A percentile compares a stretch with the other conserved stretches of the same genome.
These are phyloP conservation scores for Cyclaneusma minus DNA, from an alignment of 2,329 filamentous ascomycete species.

Conservation along the genomic window DNA sequence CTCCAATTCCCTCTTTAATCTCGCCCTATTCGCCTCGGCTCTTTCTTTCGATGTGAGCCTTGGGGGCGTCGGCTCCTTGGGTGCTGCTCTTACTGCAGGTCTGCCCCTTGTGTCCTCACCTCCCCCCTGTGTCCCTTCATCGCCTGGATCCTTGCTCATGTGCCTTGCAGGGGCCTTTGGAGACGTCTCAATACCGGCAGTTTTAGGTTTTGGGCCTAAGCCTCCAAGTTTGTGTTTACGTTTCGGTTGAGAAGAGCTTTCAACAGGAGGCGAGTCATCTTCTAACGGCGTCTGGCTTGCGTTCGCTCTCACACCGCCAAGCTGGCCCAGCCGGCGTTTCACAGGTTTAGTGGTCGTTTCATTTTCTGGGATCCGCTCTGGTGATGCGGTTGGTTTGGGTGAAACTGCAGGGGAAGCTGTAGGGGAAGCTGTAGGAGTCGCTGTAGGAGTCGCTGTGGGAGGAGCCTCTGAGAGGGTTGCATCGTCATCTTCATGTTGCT, in stretches of 20 bases:
- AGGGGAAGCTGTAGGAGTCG: not conserved
- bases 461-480: constrained; percentile 1
- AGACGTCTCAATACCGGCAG: constrained; percentile 1
- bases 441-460: constrained; percentile 1
- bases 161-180: no score
- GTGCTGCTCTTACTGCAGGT: constrained; percentile 6
- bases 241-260: constrained; percentile 1
- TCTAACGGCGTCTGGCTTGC: constrained; percentile 2
- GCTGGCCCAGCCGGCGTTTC: constrained; percentile 6
- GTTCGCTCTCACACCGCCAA: no score
- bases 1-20: constrained; percentile 16
- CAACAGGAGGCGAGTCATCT: constrained; percentile 1
- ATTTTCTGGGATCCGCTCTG: not conserved
- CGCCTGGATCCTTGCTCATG: no score
- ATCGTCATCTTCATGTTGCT: constrained; percentile 2
- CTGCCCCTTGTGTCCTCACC: constrained; percentile 5
- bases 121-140: constrained; percentile 6
- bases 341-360: constrained; percentile 2
- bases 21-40: constrained; percentile 15
- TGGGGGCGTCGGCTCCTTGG: constrained; percentile 3
- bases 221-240: constrained; percentile 12
- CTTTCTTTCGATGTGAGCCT: constrained; percentile 16
- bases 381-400: constrained; percentile 2
- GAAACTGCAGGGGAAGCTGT: constrained; percentile 1
- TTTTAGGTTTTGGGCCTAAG: constrained; percentile 7